phyloP scores from a whole-genome alignment of 208 protist species.

The Leishmania aethiopica region DNA sequence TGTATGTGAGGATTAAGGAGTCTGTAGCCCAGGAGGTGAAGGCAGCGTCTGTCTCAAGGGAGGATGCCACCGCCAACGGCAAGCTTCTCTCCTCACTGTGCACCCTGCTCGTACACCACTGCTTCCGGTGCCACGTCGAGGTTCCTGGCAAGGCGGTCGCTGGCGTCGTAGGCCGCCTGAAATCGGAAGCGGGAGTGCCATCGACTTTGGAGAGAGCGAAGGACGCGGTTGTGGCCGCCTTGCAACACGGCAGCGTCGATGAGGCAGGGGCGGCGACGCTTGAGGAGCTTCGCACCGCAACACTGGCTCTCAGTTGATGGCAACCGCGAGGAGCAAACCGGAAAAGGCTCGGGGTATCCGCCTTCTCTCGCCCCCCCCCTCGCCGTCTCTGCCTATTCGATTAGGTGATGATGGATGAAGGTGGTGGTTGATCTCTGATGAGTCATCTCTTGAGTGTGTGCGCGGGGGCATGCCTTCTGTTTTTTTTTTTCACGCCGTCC shows the following conservation, averaged over 20 bases:
- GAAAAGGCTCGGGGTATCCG: background rate
- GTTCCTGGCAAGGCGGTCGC: conserved; percentile 64
- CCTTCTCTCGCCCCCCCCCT: background rate
- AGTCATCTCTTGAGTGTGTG: background rate
- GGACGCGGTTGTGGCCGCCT: conserved; percentile 40
- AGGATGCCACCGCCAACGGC: conserved; percentile 43
- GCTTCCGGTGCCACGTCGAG: conserved; percentile 59
- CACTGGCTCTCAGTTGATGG: conserved; percentile 20
- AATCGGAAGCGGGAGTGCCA: conserved; percentile 31
- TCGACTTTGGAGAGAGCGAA: conserved; percentile 33
- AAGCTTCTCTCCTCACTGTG: conserved; percentile 53
- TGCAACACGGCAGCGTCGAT: conserved; percentile 36
- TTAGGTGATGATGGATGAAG: background rate
- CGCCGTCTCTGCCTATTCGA: background rate
- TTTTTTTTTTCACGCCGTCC: background rate
- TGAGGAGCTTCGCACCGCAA: conserved; percentile 40
- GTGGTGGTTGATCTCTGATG: background rate
- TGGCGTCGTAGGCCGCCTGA: conserved; percentile 51
- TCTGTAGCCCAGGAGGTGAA: conserved; percentile 26
- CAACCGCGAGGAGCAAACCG: background rate
- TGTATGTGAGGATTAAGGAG: conserved; percentile 41
- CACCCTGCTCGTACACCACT: conserved; percentile 48
- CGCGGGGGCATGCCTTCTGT: background rate
- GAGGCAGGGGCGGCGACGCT: conserved; percentile 30
- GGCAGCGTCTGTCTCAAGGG: conserved; percentile 24